phyloP scores from a whole-genome alignment of 2,329 filamentous ascomycete species.

The Neofusicoccum sp. region DNA sequence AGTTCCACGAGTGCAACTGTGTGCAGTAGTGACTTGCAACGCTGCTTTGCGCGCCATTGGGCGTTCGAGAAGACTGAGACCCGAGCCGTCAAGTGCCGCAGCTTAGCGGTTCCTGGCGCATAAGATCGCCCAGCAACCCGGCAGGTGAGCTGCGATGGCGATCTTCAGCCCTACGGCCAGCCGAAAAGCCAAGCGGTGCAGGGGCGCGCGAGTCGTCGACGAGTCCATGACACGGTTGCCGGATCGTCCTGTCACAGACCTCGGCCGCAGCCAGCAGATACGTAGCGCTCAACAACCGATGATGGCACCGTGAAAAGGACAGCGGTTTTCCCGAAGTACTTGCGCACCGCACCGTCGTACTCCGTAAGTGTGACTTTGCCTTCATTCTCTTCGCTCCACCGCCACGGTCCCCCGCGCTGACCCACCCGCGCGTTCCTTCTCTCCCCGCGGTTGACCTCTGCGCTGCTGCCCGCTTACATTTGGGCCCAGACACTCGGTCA shows the following conservation, averaged over 20 bases:
- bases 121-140: constrained; percentile 16
- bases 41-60: background rate
- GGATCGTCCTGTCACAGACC: constrained; percentile 14
- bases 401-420: background rate
- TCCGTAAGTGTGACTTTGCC: background rate
- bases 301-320: background rate
- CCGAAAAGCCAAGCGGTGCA: constrained; percentile 19
- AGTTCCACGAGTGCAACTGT: constrained; percentile 11
- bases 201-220: constrained; percentile 13
- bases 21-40: background rate
- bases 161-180: constrained; percentile 19
- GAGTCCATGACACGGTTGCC: constrained; percentile 22
- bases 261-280: constrained; percentile 9
- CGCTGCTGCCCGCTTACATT: background rate
- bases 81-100: background rate
- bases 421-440: background rate
- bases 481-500: background rate
- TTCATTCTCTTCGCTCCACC: background rate
- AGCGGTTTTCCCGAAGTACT: constrained; percentile 1
- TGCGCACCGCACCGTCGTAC: background rate
- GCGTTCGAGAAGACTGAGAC: background rate
- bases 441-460: background rate
- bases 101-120: constrained; percentile 2
- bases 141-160: constrained; percentile 14
- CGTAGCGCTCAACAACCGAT: background rate